phyloP scores from a whole-genome alignment of 2,329 filamentous ascomycete genomes.

The Neospermospora avenae region DNA sequence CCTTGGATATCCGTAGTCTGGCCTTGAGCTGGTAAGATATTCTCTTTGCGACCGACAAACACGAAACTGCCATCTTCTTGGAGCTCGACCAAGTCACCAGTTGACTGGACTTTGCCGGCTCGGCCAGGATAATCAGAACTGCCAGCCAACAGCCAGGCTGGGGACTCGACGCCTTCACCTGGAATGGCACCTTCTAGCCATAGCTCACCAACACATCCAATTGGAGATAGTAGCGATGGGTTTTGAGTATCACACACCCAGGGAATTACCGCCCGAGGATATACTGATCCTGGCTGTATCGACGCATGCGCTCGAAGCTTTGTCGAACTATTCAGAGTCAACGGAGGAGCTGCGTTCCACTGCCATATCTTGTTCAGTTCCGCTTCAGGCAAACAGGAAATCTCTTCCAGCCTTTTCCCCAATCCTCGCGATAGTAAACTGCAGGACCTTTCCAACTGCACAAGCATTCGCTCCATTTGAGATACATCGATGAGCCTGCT shows the following conservation, averaged over 20 bases:
- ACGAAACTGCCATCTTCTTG: slow-evolving; percentile 29
- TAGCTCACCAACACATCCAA: slow-evolving; percentile 39
- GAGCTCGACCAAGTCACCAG: slow-evolving; percentile 34
- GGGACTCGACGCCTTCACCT: slow-evolving; percentile 30
- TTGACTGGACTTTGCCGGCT: slow-evolving; percentile 28
- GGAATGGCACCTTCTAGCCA: slow-evolving; percentile 41
- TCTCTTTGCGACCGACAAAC: slow-evolving; percentile 33
- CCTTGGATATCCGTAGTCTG: slow-evolving; percentile 40
- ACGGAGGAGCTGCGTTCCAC: slow-evolving; percentile 39
- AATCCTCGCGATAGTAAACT: slow-evolving; percentile 26
- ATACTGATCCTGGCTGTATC: slow-evolving; percentile 31
- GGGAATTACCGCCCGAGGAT: slow-evolving; percentile 37
- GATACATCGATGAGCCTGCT: slow-evolving; percentile 34
- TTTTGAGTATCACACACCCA: slow-evolving; percentile 37
- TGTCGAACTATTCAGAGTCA: slow-evolving; percentile 33
- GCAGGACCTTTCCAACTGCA: slow-evolving; percentile 34
- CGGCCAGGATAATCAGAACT: slow-evolving; percentile 35
- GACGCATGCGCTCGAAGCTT: slow-evolving; percentile 19
- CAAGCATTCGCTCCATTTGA: slow-evolving; percentile 40
- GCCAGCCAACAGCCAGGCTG: slow-evolving; percentile 38
- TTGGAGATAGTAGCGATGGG: slow-evolving; percentile 38
- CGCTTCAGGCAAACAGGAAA: slow-evolving; percentile 30
- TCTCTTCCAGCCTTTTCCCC: slow-evolving; percentile 31
- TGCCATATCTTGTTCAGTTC: slow-evolving; percentile 43
- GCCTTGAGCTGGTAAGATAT: slow-evolving; percentile 34